A percentile compares a stretch with the other conserved stretches of the same genome.
These are phyloP conservation scores for Paraconiothyrium sp. DNA, from an alignment of 2,329 filamentous ascomycete genomes.

Conservation along the genomic window DNA sequence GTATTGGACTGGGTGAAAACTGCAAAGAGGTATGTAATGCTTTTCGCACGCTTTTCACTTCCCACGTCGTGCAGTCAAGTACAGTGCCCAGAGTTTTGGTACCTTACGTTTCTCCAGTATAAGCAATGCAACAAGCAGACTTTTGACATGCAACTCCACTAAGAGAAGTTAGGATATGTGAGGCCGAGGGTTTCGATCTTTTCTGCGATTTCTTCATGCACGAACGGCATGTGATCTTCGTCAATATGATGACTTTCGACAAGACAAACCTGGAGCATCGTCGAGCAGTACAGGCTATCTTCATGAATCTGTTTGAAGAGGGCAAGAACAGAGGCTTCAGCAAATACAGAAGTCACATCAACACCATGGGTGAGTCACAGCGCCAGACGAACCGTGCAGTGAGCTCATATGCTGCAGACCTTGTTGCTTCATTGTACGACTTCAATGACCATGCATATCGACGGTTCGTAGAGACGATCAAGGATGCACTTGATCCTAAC, in stretches of 20 bases:
- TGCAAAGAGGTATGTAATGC: conserved; percentile 42
- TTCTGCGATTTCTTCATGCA: conserved; percentile 62
- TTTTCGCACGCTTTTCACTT: too few relatives aligned
- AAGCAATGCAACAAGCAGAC: too few relatives aligned
- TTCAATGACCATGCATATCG: conserved; percentile 46
- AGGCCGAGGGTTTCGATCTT: conserved; percentile 55
- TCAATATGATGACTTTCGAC: conserved; percentile 61
- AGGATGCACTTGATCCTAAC: conserved; percentile 44
- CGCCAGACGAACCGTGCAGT: conserved; percentile 3
- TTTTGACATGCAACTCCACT: background rate
- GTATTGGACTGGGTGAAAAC: conserved; percentile 55
- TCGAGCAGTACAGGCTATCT: conserved; percentile 43
- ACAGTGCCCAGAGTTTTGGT: background rate
- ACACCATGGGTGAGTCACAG: conserved; percentile 39
- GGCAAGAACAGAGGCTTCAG: conserved; percentile 42
- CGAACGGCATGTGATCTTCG: conserved; percentile 57
- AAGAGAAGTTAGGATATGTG: conserved; percentile 46
- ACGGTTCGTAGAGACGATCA: conserved; percentile 44
- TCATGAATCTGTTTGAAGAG: conserved; percentile 38
- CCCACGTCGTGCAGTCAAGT: background rate
- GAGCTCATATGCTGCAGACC: conserved; percentile 27
- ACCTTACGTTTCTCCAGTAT: too few relatives aligned
- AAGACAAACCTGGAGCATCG: conserved; percentile 54
- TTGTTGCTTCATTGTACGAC: conserved; percentile 42
- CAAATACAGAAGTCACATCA: conserved; percentile 44